Evolutionary conservation across 164 flowering plant species (phyloP), one percentile per base, ranked within the genome.

Genomic region (Vitis vinifera): DNA sequence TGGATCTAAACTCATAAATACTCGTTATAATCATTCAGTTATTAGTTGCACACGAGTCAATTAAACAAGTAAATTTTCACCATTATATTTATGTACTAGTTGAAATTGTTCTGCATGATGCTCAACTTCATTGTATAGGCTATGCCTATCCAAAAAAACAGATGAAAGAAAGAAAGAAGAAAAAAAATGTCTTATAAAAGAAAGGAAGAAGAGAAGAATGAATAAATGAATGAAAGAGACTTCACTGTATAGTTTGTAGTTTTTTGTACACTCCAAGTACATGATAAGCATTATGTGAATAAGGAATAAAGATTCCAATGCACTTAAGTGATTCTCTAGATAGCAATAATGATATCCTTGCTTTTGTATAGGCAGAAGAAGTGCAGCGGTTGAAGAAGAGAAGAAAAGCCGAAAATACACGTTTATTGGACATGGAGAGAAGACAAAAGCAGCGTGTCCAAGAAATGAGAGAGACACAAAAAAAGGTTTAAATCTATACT

Each of bases 401-500:
- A 62, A 87, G 60, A 83, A 84, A 74, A 63, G 91, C 90, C 65
- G 94, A 92, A 79, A 80, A 63, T 48, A 56, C 84, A 82, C 95
- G 99, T 11, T 64, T 89, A 63, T 62, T 86, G 56, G 91, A 89
- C 65, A 85, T 92, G 90, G 91, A 92, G 71, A 92, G 80, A 79
- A 88, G 97, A 71, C 97, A 89, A 73, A 89, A 86, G 76, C 86
- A 84, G 76, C 92, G 99, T 5, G 62, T 94, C 31, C 91, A 91
- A 78, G 97, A 92, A 87, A 78, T 92, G 57, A 80, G 97, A 64
- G 87, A 88, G 71, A 81, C 87, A 31, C 84, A 88, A 70, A 88
- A 86, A 76, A 89, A 92, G 97, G 98, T 92, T 3, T 62, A 59
- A 5, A 23, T 66, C 50, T 63, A 12, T 69, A 19, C 30, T 29